These are phyloP conservation scores for Coniosporium apollinis DNA, from an alignment of 495 filamentous ascomycete species.

Conservation along the genomic window DNA sequence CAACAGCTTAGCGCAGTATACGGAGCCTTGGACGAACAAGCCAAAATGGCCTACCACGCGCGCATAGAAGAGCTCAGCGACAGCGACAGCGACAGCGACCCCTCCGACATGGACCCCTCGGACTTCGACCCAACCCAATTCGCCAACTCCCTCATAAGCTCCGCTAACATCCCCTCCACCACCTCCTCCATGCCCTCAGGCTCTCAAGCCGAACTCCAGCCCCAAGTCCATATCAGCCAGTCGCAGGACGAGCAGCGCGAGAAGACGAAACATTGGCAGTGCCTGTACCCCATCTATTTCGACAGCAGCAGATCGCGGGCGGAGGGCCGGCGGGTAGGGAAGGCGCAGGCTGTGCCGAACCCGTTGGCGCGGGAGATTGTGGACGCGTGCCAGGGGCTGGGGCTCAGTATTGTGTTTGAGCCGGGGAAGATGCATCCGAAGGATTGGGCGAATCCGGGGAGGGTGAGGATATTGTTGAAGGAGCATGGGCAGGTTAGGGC, in stretches of 20 bases:
- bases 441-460: constrained; percentile 93
- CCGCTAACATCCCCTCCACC: constrained; percentile 16
- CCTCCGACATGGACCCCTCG: constrained; percentile 55
- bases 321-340: constrained; percentile 61
- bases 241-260: neutral
- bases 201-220: constrained; percentile 1
- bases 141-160: constrained; percentile 9
- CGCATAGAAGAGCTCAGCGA: constrained; percentile 81
- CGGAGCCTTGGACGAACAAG: neutral
- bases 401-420: constrained; percentile 66
- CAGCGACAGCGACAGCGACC: constrained; percentile 39
- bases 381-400: constrained; percentile 57
- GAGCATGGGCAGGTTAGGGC: constrained; percentile 31
- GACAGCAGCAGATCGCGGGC: constrained; percentile 57
- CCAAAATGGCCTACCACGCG: constrained; percentile 60
- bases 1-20: neutral
- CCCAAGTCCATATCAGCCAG: neutral
- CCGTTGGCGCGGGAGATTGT: constrained; percentile 83
- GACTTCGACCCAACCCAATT: constrained; percentile 22
- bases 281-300: constrained; percentile 91
- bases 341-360: constrained; percentile 57
- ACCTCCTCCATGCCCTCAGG: constrained; percentile 5
- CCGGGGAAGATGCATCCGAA: constrained; percentile 85
- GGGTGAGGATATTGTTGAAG: constrained; percentile 66
- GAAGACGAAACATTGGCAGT: constrained; percentile 49